Conservation (phyloP, 768 basidiomycete genomes). For the Scleroderma bovista region DNA sequence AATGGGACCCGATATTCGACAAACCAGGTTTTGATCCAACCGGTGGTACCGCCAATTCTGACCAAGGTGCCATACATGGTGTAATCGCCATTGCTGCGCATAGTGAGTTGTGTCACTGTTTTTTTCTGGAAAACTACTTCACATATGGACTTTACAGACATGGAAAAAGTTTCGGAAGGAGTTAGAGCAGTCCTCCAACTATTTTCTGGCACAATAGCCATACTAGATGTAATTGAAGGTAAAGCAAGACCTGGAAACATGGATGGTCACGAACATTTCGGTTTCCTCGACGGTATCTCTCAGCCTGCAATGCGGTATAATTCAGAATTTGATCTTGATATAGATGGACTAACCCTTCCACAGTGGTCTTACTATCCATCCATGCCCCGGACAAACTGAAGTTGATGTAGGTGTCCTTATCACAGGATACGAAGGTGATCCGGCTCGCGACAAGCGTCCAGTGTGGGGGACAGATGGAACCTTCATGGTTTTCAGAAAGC, state of each 20-base stretch:
- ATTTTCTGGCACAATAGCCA: neutral
- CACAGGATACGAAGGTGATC: slow-evolving; percentile 40
- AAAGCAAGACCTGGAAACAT: slow-evolving; percentile 30
- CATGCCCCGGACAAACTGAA: slow-evolving; percentile 29
- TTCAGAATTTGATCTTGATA: slow-evolving; percentile 28
- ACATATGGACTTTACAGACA: neutral
- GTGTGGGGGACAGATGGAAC: slow-evolving; percentile 46
- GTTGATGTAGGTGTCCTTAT: slow-evolving; percentile 41
- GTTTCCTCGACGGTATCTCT: slow-evolving; percentile 48
- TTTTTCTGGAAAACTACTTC: neutral
- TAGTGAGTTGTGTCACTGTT: neutral
- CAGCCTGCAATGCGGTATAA: slow-evolving; percentile 35
- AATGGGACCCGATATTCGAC: slow-evolving; percentile 1
- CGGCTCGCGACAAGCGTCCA: slow-evolving; percentile 22
- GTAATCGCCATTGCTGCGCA: slow-evolving; percentile 1
- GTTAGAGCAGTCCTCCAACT: neutral
- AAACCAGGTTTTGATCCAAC: slow-evolving; percentile 1
- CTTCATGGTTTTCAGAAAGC: slow-evolving; percentile 47
- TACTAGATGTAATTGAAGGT: neutral
- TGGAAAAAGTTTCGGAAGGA: neutral
- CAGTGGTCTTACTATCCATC: slow-evolving; percentile 11
- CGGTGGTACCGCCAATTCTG: neutral
- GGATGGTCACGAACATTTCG: slow-evolving; percentile 45
- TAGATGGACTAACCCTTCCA: slow-evolving; percentile 25
- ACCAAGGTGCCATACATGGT: slow-evolving; percentile 1